Percentiles rank a stretch among this genome's conserved stretches.
phyloP scores from a whole-genome alignment of 2,329 filamentous ascomycete species.

The Zymoseptoria passerinii region DNA sequence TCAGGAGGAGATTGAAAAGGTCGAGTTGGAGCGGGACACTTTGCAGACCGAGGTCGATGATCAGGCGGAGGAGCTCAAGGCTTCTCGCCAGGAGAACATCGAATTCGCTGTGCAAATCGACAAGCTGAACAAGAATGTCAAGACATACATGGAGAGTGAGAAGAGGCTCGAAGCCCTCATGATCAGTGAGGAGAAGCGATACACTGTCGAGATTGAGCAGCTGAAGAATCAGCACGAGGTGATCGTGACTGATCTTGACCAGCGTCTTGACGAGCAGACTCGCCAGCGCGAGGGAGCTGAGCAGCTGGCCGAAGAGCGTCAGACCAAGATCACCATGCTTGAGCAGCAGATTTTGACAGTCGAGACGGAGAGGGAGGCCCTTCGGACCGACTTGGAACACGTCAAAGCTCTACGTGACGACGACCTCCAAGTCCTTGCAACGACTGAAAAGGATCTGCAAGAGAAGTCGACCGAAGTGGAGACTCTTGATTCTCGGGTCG shows the following conservation, averaged over 20 bases:
- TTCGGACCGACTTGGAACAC: conserved; percentile 26
- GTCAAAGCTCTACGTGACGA: conserved; percentile 30
- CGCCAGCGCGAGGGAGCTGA: conserved; percentile 33
- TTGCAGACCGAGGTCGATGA: conserved; percentile 18
- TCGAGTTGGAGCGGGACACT: conserved; percentile 25
- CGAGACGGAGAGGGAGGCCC: conserved; percentile 30
- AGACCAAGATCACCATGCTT: conserved; percentile 32
- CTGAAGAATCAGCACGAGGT: conserved; percentile 34
- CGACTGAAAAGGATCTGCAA: conserved; percentile 32
- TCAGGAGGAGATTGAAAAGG: conserved; percentile 28
- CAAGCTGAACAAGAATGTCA: conserved; percentile 32
- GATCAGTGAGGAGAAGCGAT: conserved; percentile 33
- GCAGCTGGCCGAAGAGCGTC: conserved; percentile 32
- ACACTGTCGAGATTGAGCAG: conserved; percentile 29
- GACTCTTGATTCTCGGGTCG: conserved; percentile 32
- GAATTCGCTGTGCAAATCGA: conserved; percentile 31
- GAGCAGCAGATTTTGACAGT: conserved; percentile 32
- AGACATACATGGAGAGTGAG: conserved; percentile 34
- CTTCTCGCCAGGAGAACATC: conserved; percentile 22
- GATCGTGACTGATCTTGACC: conserved; percentile 31
- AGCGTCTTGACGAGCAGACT: conserved; percentile 31
- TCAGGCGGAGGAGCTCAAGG: conserved; percentile 17
- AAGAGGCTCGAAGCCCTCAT: conserved; percentile 31
- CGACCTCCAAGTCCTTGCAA: conserved; percentile 27
- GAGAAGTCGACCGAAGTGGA: conserved; percentile 31